Percentiles rank a stretch among this genome's conserved stretches.
These are phyloP conservation scores for Coemansia biformis DNA, from an alignment of 192 early-diverging fungal species.

Conservation along the genomic window DNA sequence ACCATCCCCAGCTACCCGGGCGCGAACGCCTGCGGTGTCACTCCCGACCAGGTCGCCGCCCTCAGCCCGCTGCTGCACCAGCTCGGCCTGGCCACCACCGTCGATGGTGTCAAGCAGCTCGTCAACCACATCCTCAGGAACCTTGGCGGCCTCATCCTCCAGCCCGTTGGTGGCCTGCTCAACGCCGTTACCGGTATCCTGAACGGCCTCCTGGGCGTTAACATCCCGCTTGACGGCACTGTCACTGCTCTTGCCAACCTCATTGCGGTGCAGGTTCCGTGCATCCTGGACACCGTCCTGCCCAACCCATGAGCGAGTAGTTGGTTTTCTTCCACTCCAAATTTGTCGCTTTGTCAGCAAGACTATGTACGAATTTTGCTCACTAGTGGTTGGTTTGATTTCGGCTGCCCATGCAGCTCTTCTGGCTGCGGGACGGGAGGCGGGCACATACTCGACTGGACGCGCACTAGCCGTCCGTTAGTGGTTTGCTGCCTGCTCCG, in stretches of 20 bases:
- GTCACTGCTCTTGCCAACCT: conserved; percentile 31
- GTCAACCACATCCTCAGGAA: conserved; percentile 34
- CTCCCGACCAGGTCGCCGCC: conserved; percentile 16
- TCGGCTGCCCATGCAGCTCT: too few relatives aligned
- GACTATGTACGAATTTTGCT: too few relatives aligned
- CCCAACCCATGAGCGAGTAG: conserved; percentile 25
- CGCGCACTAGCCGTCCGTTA: too few relatives aligned
- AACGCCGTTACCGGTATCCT: conserved; percentile 26
- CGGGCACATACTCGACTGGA: too few relatives aligned
- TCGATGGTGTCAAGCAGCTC: conserved; percentile 42
- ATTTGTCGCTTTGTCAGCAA: too few relatives aligned
- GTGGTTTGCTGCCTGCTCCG: too few relatives aligned
- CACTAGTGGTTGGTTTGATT: too few relatives aligned
- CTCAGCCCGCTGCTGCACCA: conserved; percentile 42
- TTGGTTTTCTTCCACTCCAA: too few relatives aligned
- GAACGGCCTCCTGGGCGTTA: conserved; percentile 24
- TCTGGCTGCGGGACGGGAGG: too few relatives aligned
- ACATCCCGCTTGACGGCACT: conserved; percentile 23
- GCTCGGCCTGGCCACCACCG: conserved; percentile 37
- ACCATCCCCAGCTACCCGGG: not conserved
- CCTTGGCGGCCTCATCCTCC: conserved; percentile 31
- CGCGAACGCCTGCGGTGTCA: conserved; percentile 21
- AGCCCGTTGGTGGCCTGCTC: conserved; percentile 26
- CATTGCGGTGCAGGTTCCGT: conserved; percentile 41
- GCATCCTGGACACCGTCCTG: conserved; percentile 36